phyloP scores from a whole-genome alignment of 1,139 yeast genomes.

The Yamadazyma blattariae region DNA sequence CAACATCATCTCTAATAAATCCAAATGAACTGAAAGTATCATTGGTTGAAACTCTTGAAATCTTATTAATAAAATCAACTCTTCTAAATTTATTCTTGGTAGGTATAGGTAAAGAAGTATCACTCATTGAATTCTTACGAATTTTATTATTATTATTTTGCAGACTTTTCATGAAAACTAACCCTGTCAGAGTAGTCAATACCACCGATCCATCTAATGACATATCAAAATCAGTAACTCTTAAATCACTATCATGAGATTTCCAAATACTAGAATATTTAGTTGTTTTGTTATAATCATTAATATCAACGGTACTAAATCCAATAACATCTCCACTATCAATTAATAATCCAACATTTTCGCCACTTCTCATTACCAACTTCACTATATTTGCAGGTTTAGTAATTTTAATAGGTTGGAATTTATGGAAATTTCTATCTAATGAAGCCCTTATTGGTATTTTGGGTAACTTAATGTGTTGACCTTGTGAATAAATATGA shows the following conservation, averaged over 20 bases:
- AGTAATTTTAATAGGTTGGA: slow-evolving; percentile 51
- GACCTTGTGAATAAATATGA: slow-evolving; percentile 58
- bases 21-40: slow-evolving; percentile 66
- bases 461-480: slow-evolving; percentile 49
- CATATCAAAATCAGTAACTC: slow-evolving; percentile 60
- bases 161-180: slow-evolving; percentile 43
- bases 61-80: slow-evolving; percentile 51
- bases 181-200: slow-evolving; percentile 66
- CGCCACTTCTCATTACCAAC: slow-evolving; percentile 32
- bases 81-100: slow-evolving; percentile 51
- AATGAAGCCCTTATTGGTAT: slow-evolving; percentile 29
- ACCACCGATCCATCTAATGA: slow-evolving; percentile 69
- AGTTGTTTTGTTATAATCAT: slow-evolving; percentile 19
- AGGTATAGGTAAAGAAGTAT: slow-evolving; percentile 24
- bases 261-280: slow-evolving; percentile 49
- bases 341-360: slow-evolving; percentile 41
- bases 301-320: slow-evolving; percentile 28
- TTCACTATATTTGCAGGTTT: slow-evolving; percentile 34
- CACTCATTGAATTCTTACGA: slow-evolving; percentile 35
- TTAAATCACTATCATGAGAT: slow-evolving; percentile 50
- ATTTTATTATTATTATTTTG: slow-evolving; percentile 10
- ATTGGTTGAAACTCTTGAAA: slow-evolving; percentile 63
- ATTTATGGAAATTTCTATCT: slow-evolving; percentile 48
- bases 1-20: slow-evolving; percentile 63
- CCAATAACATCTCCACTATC: slow-evolving; percentile 52